A percentile compares a stretch with the other conserved stretches of the same genome.
phyloP scores from a whole-genome alignment of 2,329 filamentous ascomycete genomes.

The Penicillium thymicola region DNA sequence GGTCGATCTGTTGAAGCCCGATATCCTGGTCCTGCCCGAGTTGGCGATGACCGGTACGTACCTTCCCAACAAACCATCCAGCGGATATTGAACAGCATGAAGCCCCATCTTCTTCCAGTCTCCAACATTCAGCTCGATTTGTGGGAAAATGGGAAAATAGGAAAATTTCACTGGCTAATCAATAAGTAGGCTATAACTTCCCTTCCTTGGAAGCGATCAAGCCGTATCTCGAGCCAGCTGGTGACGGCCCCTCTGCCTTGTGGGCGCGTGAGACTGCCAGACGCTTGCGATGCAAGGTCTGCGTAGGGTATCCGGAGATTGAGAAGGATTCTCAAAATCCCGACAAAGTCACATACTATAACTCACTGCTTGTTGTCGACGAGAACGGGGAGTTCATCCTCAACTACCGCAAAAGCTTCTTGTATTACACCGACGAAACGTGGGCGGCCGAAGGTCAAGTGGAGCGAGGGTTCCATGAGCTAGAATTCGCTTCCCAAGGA shows the following conservation, averaged over 20 bases:
- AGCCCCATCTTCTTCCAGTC: not conserved
- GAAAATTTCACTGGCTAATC: not conserved
- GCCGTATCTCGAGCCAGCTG: conserved; percentile 59
- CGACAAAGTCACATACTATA: conserved; percentile 48
- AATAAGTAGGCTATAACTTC: conserved; percentile 59
- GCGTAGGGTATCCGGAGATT: conserved; percentile 61
- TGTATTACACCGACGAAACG: conserved; percentile 65
- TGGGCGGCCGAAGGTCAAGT: conserved; percentile 56
- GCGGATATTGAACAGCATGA: not conserved
- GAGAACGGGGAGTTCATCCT: conserved; percentile 52
- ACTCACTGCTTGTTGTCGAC: conserved; percentile 58
- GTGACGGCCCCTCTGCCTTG: conserved; percentile 51
- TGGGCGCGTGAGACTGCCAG: conserved; percentile 59
- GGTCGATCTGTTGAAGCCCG: conserved; percentile 38
- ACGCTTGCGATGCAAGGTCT: conserved; percentile 57
- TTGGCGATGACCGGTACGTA: conserved; percentile 57
- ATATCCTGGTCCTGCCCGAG: conserved; percentile 61
- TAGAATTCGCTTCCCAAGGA: conserved; percentile 17
- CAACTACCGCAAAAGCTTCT: conserved; percentile 63
- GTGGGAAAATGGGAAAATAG: too few relatives aligned
- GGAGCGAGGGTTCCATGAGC: conserved; percentile 31
- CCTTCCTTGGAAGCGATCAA: conserved; percentile 54
- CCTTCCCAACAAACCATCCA: not conserved
- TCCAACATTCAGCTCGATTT: not conserved
- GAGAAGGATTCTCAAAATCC: conserved; percentile 11